Conservation (phyloP, 2,329 filamentous ascomycete species). For the Kalmusia sp. region DNA sequence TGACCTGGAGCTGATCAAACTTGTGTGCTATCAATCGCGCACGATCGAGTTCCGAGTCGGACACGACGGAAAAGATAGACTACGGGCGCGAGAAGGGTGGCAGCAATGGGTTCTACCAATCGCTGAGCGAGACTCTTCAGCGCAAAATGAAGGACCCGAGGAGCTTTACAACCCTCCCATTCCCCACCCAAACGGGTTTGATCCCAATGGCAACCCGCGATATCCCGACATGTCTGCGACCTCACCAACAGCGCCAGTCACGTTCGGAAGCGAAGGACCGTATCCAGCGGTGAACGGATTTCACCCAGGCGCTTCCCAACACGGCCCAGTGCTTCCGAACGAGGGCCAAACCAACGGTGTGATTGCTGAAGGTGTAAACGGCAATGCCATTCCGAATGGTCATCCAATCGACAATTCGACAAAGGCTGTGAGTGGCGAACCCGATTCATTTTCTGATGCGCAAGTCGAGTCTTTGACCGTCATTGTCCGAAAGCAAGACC, state of each 20-base stretch:
- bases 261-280: constrained; percentile 28
- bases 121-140: constrained; percentile 73
- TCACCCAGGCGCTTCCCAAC: constrained; percentile 24
- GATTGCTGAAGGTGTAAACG: constrained; percentile 27
- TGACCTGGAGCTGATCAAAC: constrained; percentile 76
- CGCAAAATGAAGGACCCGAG: constrained; percentile 75
- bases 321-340: constrained; percentile 12
- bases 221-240: constrained; percentile 35
- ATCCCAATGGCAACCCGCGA: constrained; percentile 35
- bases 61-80: constrained; percentile 77
- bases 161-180: constrained; percentile 50
- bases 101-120: constrained; percentile 77
- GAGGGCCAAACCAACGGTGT: constrained; percentile 31
- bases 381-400: constrained; percentile 30
- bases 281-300: constrained; percentile 40
- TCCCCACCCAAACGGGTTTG: constrained; percentile 46
- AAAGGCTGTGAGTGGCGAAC: constrained; percentile 43
- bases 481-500: constrained; percentile 56
- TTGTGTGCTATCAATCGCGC: constrained; percentile 74
- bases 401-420: constrained; percentile 34
- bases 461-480: constrained; percentile 61
- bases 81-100: constrained; percentile 80
- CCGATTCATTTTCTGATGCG: constrained; percentile 60
- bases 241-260: constrained; percentile 22
- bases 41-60: constrained; percentile 77